Evolutionary conservation across 345 rosid species (phyloP), one percentile per base, ranked within the genome.

Genomic region (Pistacia atlantica): DNA sequence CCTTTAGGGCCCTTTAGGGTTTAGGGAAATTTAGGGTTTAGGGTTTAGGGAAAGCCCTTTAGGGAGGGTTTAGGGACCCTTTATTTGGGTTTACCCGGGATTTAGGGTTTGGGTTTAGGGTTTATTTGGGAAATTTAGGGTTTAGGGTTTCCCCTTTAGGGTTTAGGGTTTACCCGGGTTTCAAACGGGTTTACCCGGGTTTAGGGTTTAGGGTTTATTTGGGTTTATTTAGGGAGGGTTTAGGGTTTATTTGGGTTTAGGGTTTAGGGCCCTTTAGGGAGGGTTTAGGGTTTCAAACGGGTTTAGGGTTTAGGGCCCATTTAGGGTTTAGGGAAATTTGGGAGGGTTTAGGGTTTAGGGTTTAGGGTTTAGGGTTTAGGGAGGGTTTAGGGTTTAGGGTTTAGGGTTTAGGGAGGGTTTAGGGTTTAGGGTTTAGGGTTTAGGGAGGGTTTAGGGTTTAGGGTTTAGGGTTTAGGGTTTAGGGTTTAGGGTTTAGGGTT

Each of bases 381-480:
- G 70, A n/a, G 9, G 59, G 68, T 33, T 64, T 64, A 65, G 33
- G 78, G 78, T 63, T 31, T 75, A 65, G n/a, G 71, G 77, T 67
- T 76, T 76, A 67, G 72, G 72, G 63, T 76, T 67, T 60, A 11
- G 67, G 66, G 79, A n/a, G n/a, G n/a, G n/a, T n/a, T 67, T 55
- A 67, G 57, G 73, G 79, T 73, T 76, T 67, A 67, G 67, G 79
- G 79, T 65, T 76, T 67, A 54, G 79, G 79, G 66, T 67, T 51
- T 65, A n/a, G n/a, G n/a, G n/a, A 72, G 73, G 54, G 59, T 37
- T 37, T 37, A 54, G 68, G 79, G 72, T 75, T 75, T 63, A 54
- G 78, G 78, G 70, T 75, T 75, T 63, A 65, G 78, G 78, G 61
- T 75, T 75, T 49, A 35, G 78, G 78, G 56, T 45, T 73, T 42